phyloP scores from a whole-genome alignment of 2,329 filamentous ascomycete genomes.

The Ceratocystis colombiana region DNA sequence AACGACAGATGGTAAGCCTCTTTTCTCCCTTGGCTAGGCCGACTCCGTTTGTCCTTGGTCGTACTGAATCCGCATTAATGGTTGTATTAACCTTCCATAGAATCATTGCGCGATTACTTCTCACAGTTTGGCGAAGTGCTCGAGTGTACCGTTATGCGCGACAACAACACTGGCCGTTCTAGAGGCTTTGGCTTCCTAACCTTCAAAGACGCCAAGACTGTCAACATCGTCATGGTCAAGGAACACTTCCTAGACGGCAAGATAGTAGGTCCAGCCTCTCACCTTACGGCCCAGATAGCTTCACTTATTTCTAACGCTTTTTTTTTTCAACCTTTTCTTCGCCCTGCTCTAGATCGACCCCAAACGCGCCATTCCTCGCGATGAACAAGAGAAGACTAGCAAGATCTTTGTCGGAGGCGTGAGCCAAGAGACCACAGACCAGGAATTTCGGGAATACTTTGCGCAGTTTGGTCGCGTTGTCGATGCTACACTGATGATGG shows the following conservation, averaged over 20 bases:
- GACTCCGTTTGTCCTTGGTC: not conserved
- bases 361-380: slow-evolving; percentile 90
- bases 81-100: slow-evolving; percentile 39
- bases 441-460: slow-evolving; percentile 95
- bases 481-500: slow-evolving; percentile 98
- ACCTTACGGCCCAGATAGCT: no score
- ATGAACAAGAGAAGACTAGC: slow-evolving; percentile 95
- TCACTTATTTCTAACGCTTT: no score
- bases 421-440: slow-evolving; percentile 90
- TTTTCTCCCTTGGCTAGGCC: not conserved
- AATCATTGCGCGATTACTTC: slow-evolving; percentile 94
- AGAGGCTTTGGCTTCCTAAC: slow-evolving; percentile 96
- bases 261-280: slow-evolving; percentile 57
- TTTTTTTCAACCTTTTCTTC: not conserved
- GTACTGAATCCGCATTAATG: not conserved
- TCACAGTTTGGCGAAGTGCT: slow-evolving; percentile 94
- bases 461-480: slow-evolving; percentile 92
- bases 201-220: slow-evolving; percentile 93
- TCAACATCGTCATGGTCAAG: slow-evolving; percentile 99
- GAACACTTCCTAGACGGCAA: slow-evolving; percentile 97
- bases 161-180: slow-evolving; percentile 84
- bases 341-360: slow-evolving; percentile 69
- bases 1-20: slow-evolving; percentile 80
- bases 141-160: slow-evolving; percentile 98
- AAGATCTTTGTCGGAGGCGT: slow-evolving; percentile 99